phyloP scores from a whole-genome alignment of 768 basidiomycete genomes.

The Phanerochaete carnosa region DNA sequence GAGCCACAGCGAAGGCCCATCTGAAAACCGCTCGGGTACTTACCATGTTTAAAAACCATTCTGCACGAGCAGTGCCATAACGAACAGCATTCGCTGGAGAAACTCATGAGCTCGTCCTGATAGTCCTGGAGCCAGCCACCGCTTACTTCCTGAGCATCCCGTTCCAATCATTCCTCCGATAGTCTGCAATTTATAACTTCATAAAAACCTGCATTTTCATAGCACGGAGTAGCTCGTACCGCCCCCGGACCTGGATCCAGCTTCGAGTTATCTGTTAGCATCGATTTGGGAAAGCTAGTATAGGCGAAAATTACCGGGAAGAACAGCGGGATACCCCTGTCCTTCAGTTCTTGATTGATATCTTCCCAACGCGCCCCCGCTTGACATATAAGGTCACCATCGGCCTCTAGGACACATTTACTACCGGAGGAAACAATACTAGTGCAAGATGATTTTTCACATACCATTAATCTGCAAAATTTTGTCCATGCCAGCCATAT shows the following conservation, averaged over 20 bases:
- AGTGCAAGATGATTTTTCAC: slow-evolving; percentile 11
- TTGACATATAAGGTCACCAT: slow-evolving; percentile 74
- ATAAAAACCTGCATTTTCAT: neutral
- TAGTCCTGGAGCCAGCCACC: neutral
- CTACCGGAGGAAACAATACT: slow-evolving; percentile 15
- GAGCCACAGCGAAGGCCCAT: neutral
- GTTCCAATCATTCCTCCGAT: slow-evolving; percentile 90
- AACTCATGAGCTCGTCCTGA: neutral
- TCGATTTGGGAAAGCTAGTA: neutral
- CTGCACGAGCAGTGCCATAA: slow-evolving; percentile 82
- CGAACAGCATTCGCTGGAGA: slow-evolving; percentile 69
- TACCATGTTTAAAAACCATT: slow-evolving; percentile 83
- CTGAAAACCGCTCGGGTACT: slow-evolving; percentile 22
- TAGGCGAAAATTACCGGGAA: slow-evolving; percentile 65
- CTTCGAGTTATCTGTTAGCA: slow-evolving; percentile 5
- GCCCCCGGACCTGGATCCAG: slow-evolving; percentile 42
- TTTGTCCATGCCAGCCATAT: slow-evolving; percentile 60
- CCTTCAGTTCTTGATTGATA: slow-evolving; percentile 65
- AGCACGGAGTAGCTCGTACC: slow-evolving; percentile 34
- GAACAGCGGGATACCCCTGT: slow-evolving; percentile 72
- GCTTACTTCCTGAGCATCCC: slow-evolving; percentile 78
- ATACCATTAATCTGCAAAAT: slow-evolving; percentile 52
- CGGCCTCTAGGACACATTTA: slow-evolving; percentile 42
- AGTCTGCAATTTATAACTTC: slow-evolving; percentile 40
- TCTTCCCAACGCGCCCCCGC: slow-evolving; percentile 77